Evolutionary conservation across 257 asterid genomes (phyloP).

Genomic region (Osmanthus fragrans): DNA sequence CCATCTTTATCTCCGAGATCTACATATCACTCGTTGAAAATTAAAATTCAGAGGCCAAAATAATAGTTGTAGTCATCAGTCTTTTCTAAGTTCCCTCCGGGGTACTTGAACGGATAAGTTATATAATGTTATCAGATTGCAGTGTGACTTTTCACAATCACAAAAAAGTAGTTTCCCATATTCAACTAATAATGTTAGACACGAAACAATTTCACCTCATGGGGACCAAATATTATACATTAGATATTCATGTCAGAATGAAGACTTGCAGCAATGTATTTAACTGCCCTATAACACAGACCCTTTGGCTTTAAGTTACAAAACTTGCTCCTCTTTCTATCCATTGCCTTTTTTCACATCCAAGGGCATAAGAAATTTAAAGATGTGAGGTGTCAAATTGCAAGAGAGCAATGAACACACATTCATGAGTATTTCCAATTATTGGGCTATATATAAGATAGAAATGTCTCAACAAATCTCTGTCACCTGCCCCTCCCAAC

Average conservation of each 20-base stretch:
- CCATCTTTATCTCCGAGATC: conserved; percentile 84
- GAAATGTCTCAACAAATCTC: neutral
- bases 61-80: neutral
- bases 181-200: neutral
- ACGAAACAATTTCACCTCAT: neutral
- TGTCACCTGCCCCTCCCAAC: neutral
- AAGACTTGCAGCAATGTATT: neutral
- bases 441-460: no score
- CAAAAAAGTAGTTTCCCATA: neutral
- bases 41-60: conserved; percentile 29
- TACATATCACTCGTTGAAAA: conserved; percentile 42
- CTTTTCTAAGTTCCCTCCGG: neutral
- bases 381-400: neutral
- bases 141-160: neutral
- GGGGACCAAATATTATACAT: neutral
- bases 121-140: neutral
- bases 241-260: neutral
- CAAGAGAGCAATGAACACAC: neutral
- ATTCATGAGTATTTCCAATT: neutral
- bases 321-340: neutral
- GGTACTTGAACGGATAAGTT: neutral
- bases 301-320: neutral
- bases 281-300: neutral
- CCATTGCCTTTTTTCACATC: neutral
- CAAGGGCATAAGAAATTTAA: neutral